These are phyloP conservation scores for Arachnomyces sp. DNA, from an alignment of 2,329 filamentous ascomycete genomes.

Conservation along the genomic window DNA sequence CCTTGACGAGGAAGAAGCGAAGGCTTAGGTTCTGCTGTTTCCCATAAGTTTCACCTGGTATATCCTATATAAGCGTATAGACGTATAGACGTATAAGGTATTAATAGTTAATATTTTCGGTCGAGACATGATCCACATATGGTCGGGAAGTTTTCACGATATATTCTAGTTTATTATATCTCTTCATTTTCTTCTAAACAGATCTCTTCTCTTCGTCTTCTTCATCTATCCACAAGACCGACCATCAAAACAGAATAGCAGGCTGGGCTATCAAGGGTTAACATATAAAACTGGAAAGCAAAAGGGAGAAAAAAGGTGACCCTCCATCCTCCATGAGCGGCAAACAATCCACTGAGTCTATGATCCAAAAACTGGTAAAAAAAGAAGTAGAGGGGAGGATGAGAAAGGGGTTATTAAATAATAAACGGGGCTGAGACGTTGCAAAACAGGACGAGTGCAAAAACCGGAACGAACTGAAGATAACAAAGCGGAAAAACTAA, in stretches of 20 bases:
- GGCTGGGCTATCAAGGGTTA: slow-evolving; percentile 29
- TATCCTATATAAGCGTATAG: too few relatives aligned
- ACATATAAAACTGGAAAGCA: slow-evolving; percentile 1
- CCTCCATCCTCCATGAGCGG: slow-evolving; percentile 2
- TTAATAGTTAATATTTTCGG: too few relatives aligned
- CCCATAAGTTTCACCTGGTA: too few relatives aligned
- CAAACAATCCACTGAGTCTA: slow-evolving; percentile 1
- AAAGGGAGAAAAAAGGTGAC: slow-evolving; percentile 1
- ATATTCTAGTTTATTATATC: slow-evolving; percentile 3
- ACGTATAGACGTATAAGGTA: too few relatives aligned
- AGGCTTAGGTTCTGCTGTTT: slow-evolving; percentile 1
- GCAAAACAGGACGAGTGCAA: too few relatives aligned
- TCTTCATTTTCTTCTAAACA: slow-evolving; percentile 5
- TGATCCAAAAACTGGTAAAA: slow-evolving; percentile 6
- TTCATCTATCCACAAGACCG: slow-evolving; percentile 29
- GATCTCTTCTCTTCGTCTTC: slow-evolving; percentile 13
- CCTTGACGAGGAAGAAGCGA: slow-evolving; percentile 26
- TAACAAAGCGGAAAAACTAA: slow-evolving; percentile 1
- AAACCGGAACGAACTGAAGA: background rate
- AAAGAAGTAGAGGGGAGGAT: slow-evolving; percentile 8
- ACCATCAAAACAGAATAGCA: slow-evolving; percentile 20
- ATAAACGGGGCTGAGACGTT: slow-evolving; percentile 10
- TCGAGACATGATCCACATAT: too few relatives aligned
- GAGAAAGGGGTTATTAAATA: slow-evolving; percentile 9
- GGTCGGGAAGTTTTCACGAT: too few relatives aligned